These are phyloP conservation scores for Sicyos baderoa DNA, from an alignment of 306 rosid genomes.

Conservation along the genomic window DNA sequence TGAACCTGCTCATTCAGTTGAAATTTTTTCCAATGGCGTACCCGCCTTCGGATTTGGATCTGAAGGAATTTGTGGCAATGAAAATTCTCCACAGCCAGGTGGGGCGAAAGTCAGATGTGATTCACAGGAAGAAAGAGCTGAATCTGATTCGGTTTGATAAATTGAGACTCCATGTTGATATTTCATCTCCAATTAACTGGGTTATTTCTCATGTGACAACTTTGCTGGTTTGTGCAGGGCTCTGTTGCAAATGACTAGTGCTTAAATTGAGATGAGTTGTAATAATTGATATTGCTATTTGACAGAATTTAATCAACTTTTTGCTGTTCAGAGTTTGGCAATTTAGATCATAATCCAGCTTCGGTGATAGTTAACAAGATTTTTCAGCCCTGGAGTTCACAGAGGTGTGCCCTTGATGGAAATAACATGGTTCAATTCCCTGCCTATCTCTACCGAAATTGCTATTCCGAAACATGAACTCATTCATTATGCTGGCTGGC, in stretches of 20 bases:
- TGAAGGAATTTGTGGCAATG: slow-evolving; percentile 28
- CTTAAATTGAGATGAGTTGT: slow-evolving; percentile 23
- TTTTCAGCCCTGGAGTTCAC: slow-evolving; percentile 13
- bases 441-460: slow-evolving; percentile 7
- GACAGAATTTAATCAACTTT: background rate
- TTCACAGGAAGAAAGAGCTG: slow-evolving; percentile 23
- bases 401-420: slow-evolving; percentile 9
- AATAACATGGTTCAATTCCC: slow-evolving; percentile 12
- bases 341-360: slow-evolving; percentile 18
- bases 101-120: slow-evolving; percentile 33
- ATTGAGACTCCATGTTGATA: slow-evolving; percentile 19
- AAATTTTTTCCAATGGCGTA: slow-evolving; percentile 25
- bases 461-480: slow-evolving; percentile 13
- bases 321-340: background rate
- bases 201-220: slow-evolving; percentile 22
- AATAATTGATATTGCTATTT: slow-evolving; percentile 11
- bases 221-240: slow-evolving; percentile 30
- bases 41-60: slow-evolving; percentile 27
- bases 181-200: slow-evolving; percentile 1
- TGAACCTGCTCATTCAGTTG: slow-evolving; percentile 34
- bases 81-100: slow-evolving; percentile 30
- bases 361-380: slow-evolving; percentile 12
- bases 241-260: slow-evolving; percentile 26
- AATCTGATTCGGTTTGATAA: slow-evolving; percentile 30
- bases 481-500: background rate